Evolutionary conservation across 768 basidiomycete genomes (phyloP).

Genomic region (Collybia mongolica): DNA sequence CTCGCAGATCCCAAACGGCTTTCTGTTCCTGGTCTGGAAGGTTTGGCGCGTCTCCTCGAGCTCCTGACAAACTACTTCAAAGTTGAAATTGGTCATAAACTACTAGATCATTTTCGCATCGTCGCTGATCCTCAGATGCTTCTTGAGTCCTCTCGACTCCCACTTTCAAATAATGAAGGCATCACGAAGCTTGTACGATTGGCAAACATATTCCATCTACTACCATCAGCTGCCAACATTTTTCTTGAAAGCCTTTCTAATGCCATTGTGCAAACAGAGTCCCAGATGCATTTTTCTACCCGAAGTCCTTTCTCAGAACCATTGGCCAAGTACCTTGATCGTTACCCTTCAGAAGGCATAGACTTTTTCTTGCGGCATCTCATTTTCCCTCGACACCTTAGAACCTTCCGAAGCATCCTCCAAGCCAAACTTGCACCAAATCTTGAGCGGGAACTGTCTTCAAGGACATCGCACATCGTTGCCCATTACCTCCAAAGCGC

Average conservation of each 20-base stretch:
- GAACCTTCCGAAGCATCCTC: conserved; percentile 82
- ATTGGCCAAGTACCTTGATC: conserved; percentile 86
- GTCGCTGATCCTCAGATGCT: conserved; percentile 90
- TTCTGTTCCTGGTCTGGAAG: conserved; percentile 89
- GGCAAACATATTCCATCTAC: conserved; percentile 94
- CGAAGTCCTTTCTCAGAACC: conserved; percentile 93
- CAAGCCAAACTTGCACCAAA: conserved; percentile 77
- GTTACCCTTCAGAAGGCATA: conserved; percentile 83
- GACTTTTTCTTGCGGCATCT: conserved; percentile 83
- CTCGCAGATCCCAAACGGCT: conserved; percentile 94
- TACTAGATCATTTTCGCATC: conserved; percentile 92
- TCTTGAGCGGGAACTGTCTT: conserved; percentile 65
- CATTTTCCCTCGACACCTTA: conserved; percentile 74
- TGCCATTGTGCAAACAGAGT: conserved; percentile 88
- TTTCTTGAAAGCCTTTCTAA: conserved; percentile 89
- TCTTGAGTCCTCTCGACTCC: conserved; percentile 72
- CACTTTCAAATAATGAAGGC: conserved; percentile 83
- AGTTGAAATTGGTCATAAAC: conserved; percentile 97
- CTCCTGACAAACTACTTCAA: conserved; percentile 99
- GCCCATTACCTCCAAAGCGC: conserved; percentile 47
- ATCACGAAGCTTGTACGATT: conserved; percentile 93
- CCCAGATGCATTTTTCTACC: conserved; percentile 86
- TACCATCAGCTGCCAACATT: conserved; percentile 90
- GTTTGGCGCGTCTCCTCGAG: conserved; percentile 89
- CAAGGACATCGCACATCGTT: conserved; percentile 55